phyloP scores from a whole-genome alignment of 192 early-diverging fungal genomes.

The Gonapodya sp. region DNA sequence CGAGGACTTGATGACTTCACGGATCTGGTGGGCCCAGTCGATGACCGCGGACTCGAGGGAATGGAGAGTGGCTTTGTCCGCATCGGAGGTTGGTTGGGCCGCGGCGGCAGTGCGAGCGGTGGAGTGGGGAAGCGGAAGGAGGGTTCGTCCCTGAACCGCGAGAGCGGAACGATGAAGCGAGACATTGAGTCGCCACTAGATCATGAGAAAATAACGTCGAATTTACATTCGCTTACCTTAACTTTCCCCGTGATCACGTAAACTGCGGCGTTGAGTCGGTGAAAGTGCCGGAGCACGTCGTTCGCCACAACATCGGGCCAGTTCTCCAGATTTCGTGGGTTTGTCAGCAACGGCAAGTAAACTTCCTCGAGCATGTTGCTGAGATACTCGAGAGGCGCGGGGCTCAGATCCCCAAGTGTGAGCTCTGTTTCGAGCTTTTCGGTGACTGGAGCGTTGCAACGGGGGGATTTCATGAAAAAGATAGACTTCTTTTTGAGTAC shows the following conservation, averaged over 20 bases:
- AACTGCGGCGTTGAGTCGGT: constrained; percentile 52
- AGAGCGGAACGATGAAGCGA: neutral
- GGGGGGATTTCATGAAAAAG: constrained; percentile 7
- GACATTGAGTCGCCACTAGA: neutral
- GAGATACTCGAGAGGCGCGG: constrained; percentile 53
- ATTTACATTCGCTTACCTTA: too few relatives aligned
- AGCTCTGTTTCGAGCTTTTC: constrained; percentile 50
- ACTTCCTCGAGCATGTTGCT: constrained; percentile 48
- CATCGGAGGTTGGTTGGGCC: constrained; percentile 31
- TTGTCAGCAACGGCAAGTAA: constrained; percentile 50
- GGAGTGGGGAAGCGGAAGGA: constrained; percentile 49
- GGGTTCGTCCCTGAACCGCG: constrained; percentile 45
- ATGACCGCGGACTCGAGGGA: constrained; percentile 56
- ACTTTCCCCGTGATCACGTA: constrained; percentile 55
- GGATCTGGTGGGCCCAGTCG: constrained; percentile 61
- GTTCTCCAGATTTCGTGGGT: constrained; percentile 50
- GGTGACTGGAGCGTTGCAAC: constrained; percentile 26
- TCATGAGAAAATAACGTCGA: neutral
- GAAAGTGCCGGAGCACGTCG: constrained; percentile 55
- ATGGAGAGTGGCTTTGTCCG: constrained; percentile 43
- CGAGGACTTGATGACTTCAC: constrained; percentile 49
- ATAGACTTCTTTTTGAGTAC: constrained; percentile 34
- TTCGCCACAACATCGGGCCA: constrained; percentile 61
- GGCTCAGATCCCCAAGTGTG: constrained; percentile 42
- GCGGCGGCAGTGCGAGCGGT: constrained; percentile 17